Evolutionary conservation across 257 asterid species (phyloP), one percentile per base, ranked within the genome.

Genomic region (Jacaranda copaia): DNA sequence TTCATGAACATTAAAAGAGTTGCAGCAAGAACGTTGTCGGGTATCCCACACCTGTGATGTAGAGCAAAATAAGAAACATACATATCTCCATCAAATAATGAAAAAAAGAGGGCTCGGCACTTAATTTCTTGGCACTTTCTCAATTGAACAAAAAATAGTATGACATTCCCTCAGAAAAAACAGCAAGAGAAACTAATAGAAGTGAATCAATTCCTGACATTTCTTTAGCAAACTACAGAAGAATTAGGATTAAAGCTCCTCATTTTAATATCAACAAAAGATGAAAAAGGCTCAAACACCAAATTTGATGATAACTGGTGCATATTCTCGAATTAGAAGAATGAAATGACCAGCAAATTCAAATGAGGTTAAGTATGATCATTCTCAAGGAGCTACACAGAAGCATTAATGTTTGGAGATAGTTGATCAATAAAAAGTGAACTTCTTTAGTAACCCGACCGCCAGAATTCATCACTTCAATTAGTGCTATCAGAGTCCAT

Each of bases 1-100:
- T 76, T 91, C 92, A 66, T 95, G 99, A 59, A 82, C 90, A 70
- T 80, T 67, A 80, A 85, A 91, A 77, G 98, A 19, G 86, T 78
- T 85, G 84, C 89, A 86, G 86, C 98, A 95, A 74, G 96, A 85
- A 48, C 92, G 90, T 80, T 95, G 97, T 12, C 99, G 81, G 75
- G 96, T 93, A 83, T 93, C 97, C 98, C 98, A 95, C 14, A 93
- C 90, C 98, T 94, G 84, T 72, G 61, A 71, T 36, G 77, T 7
- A 46, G n/a, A 73, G 45, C 16, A 81, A 72, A 58, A 63, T 43
- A 32, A 49, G 43, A 64, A 40, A 35, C 5, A 16, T 67, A 43
- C 65, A 78, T 32, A 73, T 66, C 38, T 19, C 39, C 55, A 55
- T 62, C 8, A 15, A 63, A 56, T 15, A 38, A 20, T 45, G 56